phyloP scores from a whole-genome alignment of 1,284 basidiomycete genomes.

The Moesziomyces parantarcticus region DNA sequence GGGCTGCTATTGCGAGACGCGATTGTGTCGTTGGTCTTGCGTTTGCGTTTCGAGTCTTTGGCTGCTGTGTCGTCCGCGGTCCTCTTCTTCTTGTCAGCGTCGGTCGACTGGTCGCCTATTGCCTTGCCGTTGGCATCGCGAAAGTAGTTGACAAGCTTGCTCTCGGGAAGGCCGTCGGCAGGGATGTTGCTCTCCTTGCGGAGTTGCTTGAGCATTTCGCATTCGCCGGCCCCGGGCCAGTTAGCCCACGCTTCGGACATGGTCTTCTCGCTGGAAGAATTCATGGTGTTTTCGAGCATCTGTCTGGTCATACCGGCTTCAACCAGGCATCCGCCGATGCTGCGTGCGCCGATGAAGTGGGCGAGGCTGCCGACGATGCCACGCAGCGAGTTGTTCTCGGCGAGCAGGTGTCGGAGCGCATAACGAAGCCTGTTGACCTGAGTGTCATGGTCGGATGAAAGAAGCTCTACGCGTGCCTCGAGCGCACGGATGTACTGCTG shows the following conservation, averaged over 20 bases:
- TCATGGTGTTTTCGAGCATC: constrained; percentile 49
- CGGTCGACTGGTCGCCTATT: background rate
- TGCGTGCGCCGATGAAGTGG: constrained; percentile 52
- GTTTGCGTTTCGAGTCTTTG: constrained; percentile 32
- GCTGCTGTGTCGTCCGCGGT: constrained; percentile 11
- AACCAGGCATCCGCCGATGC: constrained; percentile 52
- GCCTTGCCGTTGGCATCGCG: constrained; percentile 15
- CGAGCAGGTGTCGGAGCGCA: constrained; percentile 51
- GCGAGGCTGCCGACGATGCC: constrained; percentile 49
- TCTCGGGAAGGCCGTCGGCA: constrained; percentile 58
- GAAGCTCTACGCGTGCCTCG: constrained; percentile 59
- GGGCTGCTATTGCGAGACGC: no score
- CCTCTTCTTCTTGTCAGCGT: constrained; percentile 31
- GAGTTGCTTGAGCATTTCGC: constrained; percentile 54
- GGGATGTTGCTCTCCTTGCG: constrained; percentile 59
- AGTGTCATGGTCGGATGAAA: constrained; percentile 60
- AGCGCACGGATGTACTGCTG: constrained; percentile 64
- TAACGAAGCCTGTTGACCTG: constrained; percentile 60
- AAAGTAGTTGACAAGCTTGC: constrained; percentile 31
- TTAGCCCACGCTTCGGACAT: constrained; percentile 59
- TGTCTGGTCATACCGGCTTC: constrained; percentile 46
- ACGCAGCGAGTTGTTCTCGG: constrained; percentile 61
- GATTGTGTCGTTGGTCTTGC: constrained; percentile 22
- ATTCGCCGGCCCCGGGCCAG: constrained; percentile 59
- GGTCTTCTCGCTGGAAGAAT: constrained; percentile 50